Evolutionary conservation across 1,284 basidiomycete species (phyloP).

Genomic region (Apiotrichum siamense): DNA sequence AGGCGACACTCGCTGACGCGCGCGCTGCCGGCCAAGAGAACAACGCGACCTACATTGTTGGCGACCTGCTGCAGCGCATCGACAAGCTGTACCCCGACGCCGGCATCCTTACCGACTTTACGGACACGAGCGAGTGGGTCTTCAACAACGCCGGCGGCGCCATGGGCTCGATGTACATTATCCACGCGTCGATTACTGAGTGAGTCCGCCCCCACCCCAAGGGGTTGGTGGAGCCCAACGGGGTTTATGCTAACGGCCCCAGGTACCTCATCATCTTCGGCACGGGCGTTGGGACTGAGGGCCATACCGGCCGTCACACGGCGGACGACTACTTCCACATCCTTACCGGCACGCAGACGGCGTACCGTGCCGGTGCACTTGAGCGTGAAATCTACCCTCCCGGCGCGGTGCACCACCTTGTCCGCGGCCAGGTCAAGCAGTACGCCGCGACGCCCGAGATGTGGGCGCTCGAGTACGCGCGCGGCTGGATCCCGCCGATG

Average conservation of each 20-base stretch:
- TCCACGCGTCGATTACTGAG: slow-evolving; percentile 90
- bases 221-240: too few relatives aligned
- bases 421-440: slow-evolving; percentile 80
- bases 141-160: slow-evolving; percentile 98
- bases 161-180: slow-evolving; percentile 94
- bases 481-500: slow-evolving; percentile 88
- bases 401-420: slow-evolving; percentile 78
- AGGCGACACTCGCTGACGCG: slow-evolving; percentile 61
- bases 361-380: slow-evolving; percentile 72
- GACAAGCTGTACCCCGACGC: slow-evolving; percentile 59
- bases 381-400: slow-evolving; percentile 75
- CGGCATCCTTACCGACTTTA: slow-evolving; percentile 57
- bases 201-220: too few relatives aligned
- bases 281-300: slow-evolving; percentile 91
- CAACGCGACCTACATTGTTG: slow-evolving; percentile 54
- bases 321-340: slow-evolving; percentile 95
- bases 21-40: slow-evolving; percentile 10
- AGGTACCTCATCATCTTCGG: slow-evolving; percentile 74
- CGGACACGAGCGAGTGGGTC: slow-evolving; percentile 70
- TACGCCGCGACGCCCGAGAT: slow-evolving; percentile 96
- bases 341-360: slow-evolving; percentile 85
- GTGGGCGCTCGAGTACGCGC: slow-evolving; percentile 90
- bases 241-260: neutral
- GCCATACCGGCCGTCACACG: slow-evolving; percentile 87
- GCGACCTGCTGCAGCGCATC: slow-evolving; percentile 66